Base-by-base conservation (phyloP, 441 rosid species). In the Populus tomentosa region DNA sequence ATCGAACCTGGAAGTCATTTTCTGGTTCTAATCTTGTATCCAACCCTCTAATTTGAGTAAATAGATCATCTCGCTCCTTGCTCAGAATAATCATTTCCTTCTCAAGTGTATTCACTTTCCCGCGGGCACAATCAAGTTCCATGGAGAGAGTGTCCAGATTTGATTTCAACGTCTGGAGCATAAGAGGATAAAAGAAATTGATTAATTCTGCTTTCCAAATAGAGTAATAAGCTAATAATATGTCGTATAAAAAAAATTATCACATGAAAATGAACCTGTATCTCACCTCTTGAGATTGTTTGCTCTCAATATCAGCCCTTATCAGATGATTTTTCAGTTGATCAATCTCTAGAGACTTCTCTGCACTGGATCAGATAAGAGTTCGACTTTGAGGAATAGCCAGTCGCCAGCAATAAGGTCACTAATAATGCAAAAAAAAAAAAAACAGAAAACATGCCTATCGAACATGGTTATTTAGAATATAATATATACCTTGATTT, bases 301-400 rank as follows among this genome's bases (percentile, higher is more conserved):
- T 81, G 75, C 83, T 88, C 78, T 72, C 78, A 50, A 78, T 82
- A 78, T 81, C 82, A 81, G 82, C 85, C 59, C 64, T 80, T 69
- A 67, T 76, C 30, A 89, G 80, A 72, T 86, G 84, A 76, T 84
- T 75, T 75, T 85, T 84, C 70, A 90, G 87, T 83, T 80, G 85
- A 79, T 89, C 94, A 78, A 89, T 83, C 81, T 89, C 89, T 69
- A 75, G 24, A 77, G 86, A 84, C 84, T 87, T 88, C 77, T 87
- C 88, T 75, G 75, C 67, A 74, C 97, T 92, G 87, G 79, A 86
- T 46, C 53, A 73, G 62, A 66, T 79, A 74, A 46, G 20, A 46
- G 56, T 46, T 46, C 18, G 20, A 46, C 18, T 46, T 40, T 46
- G 56, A 46, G 56, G 56, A 46, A 13, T 46, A 46, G 56, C 56